Conservation (phyloP, 2,329 filamentous ascomycete genomes). For the Penicillium sp. region DNA sequence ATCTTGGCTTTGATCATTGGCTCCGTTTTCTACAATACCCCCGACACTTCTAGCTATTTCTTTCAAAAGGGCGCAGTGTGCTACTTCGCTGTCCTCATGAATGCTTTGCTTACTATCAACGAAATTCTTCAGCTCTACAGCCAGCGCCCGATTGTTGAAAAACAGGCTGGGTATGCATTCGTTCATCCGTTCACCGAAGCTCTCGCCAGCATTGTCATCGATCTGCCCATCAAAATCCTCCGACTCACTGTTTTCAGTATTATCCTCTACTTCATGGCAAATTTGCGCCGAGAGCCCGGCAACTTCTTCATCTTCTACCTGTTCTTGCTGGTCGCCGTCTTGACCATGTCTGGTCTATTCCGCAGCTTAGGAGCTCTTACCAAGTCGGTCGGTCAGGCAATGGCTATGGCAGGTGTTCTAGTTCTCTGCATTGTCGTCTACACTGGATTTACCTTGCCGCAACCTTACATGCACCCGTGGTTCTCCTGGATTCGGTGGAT, state of each 20-base stretch:
- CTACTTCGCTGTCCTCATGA: constrained; percentile 85
- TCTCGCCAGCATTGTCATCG: constrained; percentile 20
- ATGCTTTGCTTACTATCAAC: constrained; percentile 64
- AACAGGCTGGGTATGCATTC: constrained; percentile 32
- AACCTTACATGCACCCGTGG: constrained; percentile 70
- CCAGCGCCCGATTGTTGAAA: constrained; percentile 28
- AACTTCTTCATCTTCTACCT: constrained; percentile 86
- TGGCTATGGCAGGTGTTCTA: constrained; percentile 56
- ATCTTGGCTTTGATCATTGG: constrained; percentile 74
- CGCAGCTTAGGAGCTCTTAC: constrained; percentile 74
- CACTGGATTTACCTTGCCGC: constrained; percentile 47
- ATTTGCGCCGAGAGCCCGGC: constrained; percentile 70
- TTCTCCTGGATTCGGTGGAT: constrained; percentile 80
- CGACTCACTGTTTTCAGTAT: constrained; percentile 76
- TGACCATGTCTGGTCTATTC: constrained; percentile 77
- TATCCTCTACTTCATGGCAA: constrained; percentile 81
- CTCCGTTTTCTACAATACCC: constrained; percentile 77
- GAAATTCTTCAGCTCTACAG: constrained; percentile 44
- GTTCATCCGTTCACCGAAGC: constrained; percentile 27
- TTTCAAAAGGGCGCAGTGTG: constrained; percentile 73
- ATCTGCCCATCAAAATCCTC: constrained; percentile 71
- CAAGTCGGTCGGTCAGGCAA: constrained; percentile 61
- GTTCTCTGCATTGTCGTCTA: constrained; percentile 47
- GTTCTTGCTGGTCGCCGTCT: constrained; percentile 67
- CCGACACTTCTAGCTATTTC: constrained; percentile 66